Conservation (phyloP, 2,329 filamentous ascomycete genomes). For the Calonectria pseudoturangicola region DNA sequence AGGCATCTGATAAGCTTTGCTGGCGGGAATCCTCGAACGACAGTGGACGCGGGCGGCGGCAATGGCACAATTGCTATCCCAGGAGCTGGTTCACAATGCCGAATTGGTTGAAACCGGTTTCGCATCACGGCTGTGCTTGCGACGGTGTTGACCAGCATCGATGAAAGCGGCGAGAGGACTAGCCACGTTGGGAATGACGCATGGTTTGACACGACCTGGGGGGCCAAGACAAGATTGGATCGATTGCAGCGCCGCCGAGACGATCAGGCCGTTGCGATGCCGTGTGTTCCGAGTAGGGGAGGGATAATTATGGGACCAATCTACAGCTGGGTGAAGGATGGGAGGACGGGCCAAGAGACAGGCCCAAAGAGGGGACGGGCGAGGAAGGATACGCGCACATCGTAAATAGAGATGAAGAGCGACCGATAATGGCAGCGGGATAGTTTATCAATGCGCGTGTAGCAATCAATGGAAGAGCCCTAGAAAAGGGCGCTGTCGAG, state of each 20-base stretch:
- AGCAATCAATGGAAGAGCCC: background rate
- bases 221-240: slow-evolving; percentile 41
- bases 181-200: slow-evolving; percentile 9
- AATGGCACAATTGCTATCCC: background rate
- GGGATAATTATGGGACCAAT: slow-evolving; percentile 41
- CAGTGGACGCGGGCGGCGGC: background rate
- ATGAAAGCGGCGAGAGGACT: slow-evolving; percentile 31
- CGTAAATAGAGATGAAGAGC: slow-evolving; percentile 6
- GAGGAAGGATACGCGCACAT: slow-evolving; percentile 24
- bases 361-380: slow-evolving; percentile 9
- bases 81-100: background rate
- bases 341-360: slow-evolving; percentile 16
- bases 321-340: slow-evolving; percentile 14
- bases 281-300: slow-evolving; percentile 50
- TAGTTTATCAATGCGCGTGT: slow-evolving; percentile 13
- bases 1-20: background rate
- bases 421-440: slow-evolving; percentile 4
- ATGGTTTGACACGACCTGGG: slow-evolving; percentile 31
- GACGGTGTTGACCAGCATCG: background rate
- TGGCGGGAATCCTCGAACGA: slow-evolving; percentile 5
- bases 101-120: slow-evolving; percentile 23
- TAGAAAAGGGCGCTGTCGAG: background rate
- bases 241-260: slow-evolving; percentile 49
- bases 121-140: background rate
- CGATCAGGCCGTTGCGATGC: slow-evolving; percentile 52